Evolutionary conservation across 164 flowering plant genomes (phyloP).

Genomic region (Vitis vinifera): ASM3070453v1 NC_081811.1:5358501-5359000

Average conservation of each 20-base stretch:
- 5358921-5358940: constrained; percentile 45
- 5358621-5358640: too few relatives aligned
- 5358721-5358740: constrained; percentile 53
- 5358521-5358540: constrained; percentile 27
- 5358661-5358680: too few relatives aligned
- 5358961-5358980: neutral
- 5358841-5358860: constrained; percentile 57
- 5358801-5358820: constrained; percentile 28
- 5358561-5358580: constrained; percentile 61
- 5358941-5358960: neutral
- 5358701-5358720: constrained; percentile 56
- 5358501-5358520: constrained; percentile 39
- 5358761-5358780: constrained; percentile 40
- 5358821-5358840: constrained; percentile 43
- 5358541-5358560: constrained; percentile 43
- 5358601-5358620: too few relatives aligned
- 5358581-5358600: neutral
- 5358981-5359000: neutral
- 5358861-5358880: constrained; percentile 51
- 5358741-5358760: constrained; percentile 51
- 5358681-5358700: neutral
- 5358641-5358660: too few relatives aligned
- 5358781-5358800: constrained; percentile 27
- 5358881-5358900: constrained; percentile 52
- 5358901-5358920: constrained; percentile 36